These are phyloP conservation scores for Ramularia collo-cygni DNA, from an alignment of 2,329 filamentous ascomycete genomes.

Conservation along the genomic window DNA sequence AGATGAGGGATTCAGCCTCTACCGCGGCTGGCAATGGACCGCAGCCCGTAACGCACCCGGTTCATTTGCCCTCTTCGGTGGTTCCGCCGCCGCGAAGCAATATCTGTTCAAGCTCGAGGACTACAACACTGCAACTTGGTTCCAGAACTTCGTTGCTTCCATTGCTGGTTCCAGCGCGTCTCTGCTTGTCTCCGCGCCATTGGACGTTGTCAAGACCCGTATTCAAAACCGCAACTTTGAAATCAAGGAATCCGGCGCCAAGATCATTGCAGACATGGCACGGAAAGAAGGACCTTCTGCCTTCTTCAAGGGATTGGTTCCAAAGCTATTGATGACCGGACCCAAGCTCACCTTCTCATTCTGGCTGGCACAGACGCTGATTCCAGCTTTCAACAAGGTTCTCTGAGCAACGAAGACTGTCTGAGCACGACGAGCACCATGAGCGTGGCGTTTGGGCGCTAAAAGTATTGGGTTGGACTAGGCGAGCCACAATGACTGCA, in stretches of 20 bases:
- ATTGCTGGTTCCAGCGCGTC: slow-evolving; percentile 92
- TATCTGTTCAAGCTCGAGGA: slow-evolving; percentile 84
- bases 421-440: slow-evolving; percentile 36
- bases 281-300: slow-evolving; percentile 76
- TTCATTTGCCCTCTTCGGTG: slow-evolving; percentile 97
- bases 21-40: slow-evolving; percentile 96
- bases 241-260: slow-evolving; percentile 89
- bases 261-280: slow-evolving; percentile 87
- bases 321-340: slow-evolving; percentile 98
- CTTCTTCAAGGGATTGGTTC: slow-evolving; percentile 97
- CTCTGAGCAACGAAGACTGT: slow-evolving; percentile 36
- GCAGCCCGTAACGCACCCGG: slow-evolving; percentile 94
- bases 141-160: slow-evolving; percentile 95
- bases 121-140: slow-evolving; percentile 93
- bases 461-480: too few relatives aligned
- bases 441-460: too few relatives aligned
- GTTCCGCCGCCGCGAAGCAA: slow-evolving; percentile 94
- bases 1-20: slow-evolving; percentile 92
- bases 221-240: slow-evolving; percentile 99
- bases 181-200: slow-evolving; percentile 88
- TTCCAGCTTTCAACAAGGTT: slow-evolving; percentile 77
- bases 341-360: slow-evolving; percentile 99
- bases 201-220: slow-evolving; percentile 96
- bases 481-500: too few relatives aligned
- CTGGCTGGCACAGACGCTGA: slow-evolving; percentile 97